Percentiles rank a stretch among this genome's conserved stretches.
phyloP scores from a whole-genome alignment of 129 eudicot genomes.

The Artemisia tridentata region DNA sequence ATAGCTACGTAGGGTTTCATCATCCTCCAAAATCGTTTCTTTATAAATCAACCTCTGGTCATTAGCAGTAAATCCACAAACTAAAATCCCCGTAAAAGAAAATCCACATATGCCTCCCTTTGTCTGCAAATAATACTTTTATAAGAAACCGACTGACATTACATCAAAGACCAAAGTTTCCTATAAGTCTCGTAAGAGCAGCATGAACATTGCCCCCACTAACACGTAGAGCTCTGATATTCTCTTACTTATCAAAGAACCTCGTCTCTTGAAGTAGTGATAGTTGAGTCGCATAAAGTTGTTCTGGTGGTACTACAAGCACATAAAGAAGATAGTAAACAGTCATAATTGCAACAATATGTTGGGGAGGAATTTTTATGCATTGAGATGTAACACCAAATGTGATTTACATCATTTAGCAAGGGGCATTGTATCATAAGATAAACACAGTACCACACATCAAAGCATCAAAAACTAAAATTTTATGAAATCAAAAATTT shows the following conservation, averaged over 20 bases:
- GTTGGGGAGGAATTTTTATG: neutral
- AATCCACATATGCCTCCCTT: constrained; percentile 25
- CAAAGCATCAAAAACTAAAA: too few relatives aligned
- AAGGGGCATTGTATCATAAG: neutral
- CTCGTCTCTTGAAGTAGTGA: constrained; percentile 95
- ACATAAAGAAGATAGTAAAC: neutral
- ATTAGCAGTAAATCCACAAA: constrained; percentile 51
- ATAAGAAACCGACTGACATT: constrained; percentile 25
- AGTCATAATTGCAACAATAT: neutral
- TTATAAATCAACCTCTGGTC: constrained; percentile 87
- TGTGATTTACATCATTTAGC: neutral
- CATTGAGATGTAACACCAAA: neutral
- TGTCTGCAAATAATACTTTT: constrained; percentile 33
- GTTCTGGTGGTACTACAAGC: constrained; percentile 75
- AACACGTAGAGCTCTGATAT: constrained; percentile 67
- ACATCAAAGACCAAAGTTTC: constrained; percentile 66
- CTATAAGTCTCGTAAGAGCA: constrained; percentile 85
- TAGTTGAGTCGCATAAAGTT: constrained; percentile 85
- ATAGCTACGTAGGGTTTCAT: constrained; percentile 78
- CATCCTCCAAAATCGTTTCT: constrained; percentile 81
- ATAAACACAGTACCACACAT: too few relatives aligned
- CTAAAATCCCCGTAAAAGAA: constrained; percentile 17
- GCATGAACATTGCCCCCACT: constrained; percentile 86
- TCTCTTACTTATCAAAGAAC: constrained; percentile 80
- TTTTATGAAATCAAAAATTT: too few relatives aligned